Evolutionary conservation across 257 asterid genomes (phyloP), one percentile per base, ranked within the genome.

Genomic region (Primulina huaijiensis): DNA sequence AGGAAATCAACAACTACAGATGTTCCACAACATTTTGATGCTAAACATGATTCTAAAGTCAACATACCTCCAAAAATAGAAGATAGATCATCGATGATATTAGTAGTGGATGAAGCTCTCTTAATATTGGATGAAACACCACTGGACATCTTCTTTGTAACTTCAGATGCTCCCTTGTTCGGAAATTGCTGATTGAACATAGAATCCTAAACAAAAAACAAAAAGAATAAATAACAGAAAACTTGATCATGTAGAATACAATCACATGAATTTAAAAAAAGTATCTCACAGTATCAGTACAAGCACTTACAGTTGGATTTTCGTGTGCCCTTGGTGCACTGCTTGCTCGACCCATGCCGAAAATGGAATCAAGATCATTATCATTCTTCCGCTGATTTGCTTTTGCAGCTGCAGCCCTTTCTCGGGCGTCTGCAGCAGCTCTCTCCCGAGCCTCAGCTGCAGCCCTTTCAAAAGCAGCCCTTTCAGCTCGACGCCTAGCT

Each of bases 41-140:
- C 61, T 66, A 37, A 29, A 9, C 67, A 71, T 55, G 60, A 71
- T 37, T 69, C 37, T 0, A 69, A 65, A 60, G 64, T 71, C 65
- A 65, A 62, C 40, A 38, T 78, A 92, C 99, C 92, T 81, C 96
- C 97, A 75, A 95, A 89, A 62, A 95, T 87, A 61, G 97, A 86
- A 81, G 99, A 85, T 67, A 95, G 86, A 72, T 92, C 99, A 89
- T 95, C 99, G 67, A 88, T 90, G 52, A 92, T 81, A 79, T 82
- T 95, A 73, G 87, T 77, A 46, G 92, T 58, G 63, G 98, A 89
- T 74, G 95, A 81, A 55, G 92, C 86, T 79, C 88, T 95, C 85
- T 79, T 87, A 62, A 85, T 82, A 80, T 84, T 92, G 78, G 99
- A 85, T 40, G 97, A 70, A 68, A 81, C 75, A 66, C 89, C 95